These are phyloP conservation scores for Hymenoscyphus salicellus DNA, from an alignment of 2,329 filamentous ascomycete species.

Conservation along the genomic window DNA sequence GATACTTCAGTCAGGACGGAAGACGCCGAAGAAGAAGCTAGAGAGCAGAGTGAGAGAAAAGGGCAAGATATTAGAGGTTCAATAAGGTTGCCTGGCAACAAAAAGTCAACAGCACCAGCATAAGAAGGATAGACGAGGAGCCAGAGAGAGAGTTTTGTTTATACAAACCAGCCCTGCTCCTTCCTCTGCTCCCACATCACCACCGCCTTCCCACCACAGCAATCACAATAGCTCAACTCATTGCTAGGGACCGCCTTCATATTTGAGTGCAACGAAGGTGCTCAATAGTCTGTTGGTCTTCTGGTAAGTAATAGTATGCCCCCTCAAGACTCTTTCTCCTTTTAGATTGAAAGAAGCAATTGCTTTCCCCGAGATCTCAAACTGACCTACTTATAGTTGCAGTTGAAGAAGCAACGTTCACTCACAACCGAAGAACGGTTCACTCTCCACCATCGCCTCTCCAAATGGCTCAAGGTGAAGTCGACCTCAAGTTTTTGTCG, in stretches of 20 bases:
- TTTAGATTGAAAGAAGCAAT: background rate
- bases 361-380: background rate
- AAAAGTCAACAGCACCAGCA: background rate
- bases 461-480: slow-evolving; percentile 88
- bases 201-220: background rate
- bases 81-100: background rate
- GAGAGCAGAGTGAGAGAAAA: background rate
- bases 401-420: background rate
- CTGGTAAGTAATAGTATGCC: background rate
- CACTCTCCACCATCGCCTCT: background rate
- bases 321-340: too few relatives aligned
- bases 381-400: background rate
- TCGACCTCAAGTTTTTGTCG: slow-evolving; percentile 96
- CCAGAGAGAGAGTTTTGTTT: background rate
- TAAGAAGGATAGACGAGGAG: background rate
- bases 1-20: background rate
- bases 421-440: background rate
- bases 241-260: background rate
- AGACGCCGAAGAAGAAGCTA: background rate
- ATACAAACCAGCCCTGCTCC: background rate
- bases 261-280: background rate
- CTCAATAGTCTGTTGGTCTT: background rate
- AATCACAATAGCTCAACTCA: background rate
- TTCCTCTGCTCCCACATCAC: background rate
- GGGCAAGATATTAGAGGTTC: background rate